Conservation (phyloP, 371 early-diverging fungal species). For the Basidiobolus meristosporus region DNA sequence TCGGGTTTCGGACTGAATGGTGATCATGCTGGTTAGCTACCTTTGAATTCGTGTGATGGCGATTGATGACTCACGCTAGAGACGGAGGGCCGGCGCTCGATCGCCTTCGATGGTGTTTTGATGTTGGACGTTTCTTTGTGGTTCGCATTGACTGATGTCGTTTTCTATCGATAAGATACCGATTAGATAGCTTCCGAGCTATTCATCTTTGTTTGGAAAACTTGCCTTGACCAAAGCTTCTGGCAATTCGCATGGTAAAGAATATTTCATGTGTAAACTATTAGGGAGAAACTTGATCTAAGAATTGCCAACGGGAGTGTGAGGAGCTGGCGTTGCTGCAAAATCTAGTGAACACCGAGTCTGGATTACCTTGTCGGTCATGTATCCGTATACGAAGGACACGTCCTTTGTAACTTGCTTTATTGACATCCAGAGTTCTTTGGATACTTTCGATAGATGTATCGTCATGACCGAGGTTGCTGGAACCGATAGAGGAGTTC, state of each 20-base stretch:
- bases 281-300: neutral
- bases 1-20: too few species aligned
- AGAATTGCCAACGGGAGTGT: neutral
- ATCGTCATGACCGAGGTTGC: conserved; percentile 2
- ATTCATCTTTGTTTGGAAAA: neutral
- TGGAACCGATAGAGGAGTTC: too few species aligned
- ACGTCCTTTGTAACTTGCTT: conserved; percentile 3
- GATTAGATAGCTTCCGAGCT: too few species aligned
- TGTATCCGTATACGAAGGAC: conserved; percentile 1
- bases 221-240: conserved; percentile 3
- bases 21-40: too few species aligned
- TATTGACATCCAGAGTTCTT: conserved; percentile 5
- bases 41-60: too few species aligned
- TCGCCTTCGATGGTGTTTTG: neutral
- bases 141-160: neutral
- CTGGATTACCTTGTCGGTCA: conserved; percentile 1
- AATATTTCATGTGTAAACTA: conserved; percentile 2
- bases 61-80: too few species aligned
- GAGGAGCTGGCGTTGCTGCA: neutral
- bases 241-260: conserved; percentile 3
- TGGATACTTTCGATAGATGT: conserved; percentile 2
- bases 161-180: too few species aligned
- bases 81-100: too few species aligned
- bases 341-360: neutral
- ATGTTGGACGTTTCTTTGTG: neutral